These are phyloP conservation scores for Mycothermus thermophilus DNA, from an alignment of 495 filamentous ascomycete genomes.

Conservation along the genomic window DNA sequence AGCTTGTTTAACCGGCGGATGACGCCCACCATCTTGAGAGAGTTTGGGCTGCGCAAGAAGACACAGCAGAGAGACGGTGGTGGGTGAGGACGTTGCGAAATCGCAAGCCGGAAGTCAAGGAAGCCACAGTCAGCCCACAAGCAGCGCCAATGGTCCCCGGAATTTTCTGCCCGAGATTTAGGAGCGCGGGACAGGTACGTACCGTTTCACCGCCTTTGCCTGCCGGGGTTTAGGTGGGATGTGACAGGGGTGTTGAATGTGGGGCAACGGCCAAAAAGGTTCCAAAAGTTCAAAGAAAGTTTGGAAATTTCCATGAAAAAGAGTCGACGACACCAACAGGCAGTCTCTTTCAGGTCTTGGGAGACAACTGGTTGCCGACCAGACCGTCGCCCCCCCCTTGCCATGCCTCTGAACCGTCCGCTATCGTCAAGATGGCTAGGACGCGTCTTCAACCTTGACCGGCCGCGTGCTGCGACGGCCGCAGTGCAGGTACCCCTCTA, in stretches of 20 bases:
- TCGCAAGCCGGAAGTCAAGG: constrained; percentile 1
- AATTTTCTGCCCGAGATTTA: constrained; percentile 13
- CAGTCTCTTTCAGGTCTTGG: too few species aligned
- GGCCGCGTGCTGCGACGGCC: constrained; percentile 11
- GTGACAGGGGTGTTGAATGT: background rate
- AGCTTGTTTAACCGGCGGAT: constrained; percentile 66
- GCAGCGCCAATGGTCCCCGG: background rate
- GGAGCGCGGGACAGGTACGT: background rate
- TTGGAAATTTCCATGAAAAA: background rate
- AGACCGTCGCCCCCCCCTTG: constrained; percentile 3
- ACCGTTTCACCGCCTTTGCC: constrained; percentile 13
- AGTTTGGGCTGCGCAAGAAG: constrained; percentile 6
- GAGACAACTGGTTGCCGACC: background rate
- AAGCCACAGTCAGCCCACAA: background rate
- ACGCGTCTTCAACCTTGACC: constrained; percentile 27
- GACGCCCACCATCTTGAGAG: constrained; percentile 60
- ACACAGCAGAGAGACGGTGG: too few species aligned
- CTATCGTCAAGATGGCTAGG: constrained; percentile 26
- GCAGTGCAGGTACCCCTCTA: constrained; percentile 30
- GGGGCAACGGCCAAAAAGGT: background rate
- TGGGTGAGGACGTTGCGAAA: constrained; percentile 4
- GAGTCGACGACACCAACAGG: too few species aligned
- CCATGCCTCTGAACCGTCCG: constrained; percentile 13
- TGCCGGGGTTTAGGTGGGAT: constrained; percentile 9
- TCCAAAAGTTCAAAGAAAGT: constrained; percentile 1